Evolutionary conservation across 2,329 filamentous ascomycete species (phyloP).

Genomic region (Exserohilum turcica): DNA sequence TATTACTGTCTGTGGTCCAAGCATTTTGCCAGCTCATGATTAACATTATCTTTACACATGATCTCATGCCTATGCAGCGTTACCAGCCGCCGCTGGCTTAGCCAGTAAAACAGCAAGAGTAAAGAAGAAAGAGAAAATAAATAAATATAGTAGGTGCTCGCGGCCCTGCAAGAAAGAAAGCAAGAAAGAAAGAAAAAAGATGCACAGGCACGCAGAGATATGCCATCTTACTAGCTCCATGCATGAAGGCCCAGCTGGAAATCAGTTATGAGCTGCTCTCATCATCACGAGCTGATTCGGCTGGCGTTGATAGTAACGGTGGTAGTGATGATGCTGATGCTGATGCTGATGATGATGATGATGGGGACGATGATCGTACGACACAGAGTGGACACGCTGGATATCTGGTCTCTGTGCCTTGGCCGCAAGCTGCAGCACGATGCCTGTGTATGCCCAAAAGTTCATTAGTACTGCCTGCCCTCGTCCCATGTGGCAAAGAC

Average conservation of each 20-base stretch:
- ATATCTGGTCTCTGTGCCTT: constrained; percentile 10
- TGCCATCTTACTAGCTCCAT: too few relatives aligned
- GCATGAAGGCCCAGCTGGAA: too few relatives aligned
- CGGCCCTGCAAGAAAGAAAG: not conserved
- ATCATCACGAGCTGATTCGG: not conserved
- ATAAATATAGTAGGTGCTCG: not conserved
- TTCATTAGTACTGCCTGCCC: not conserved
- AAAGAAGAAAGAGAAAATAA: not conserved
- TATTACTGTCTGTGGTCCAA: not conserved
- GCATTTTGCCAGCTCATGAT: constrained; percentile 1
- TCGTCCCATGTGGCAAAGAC: not conserved
- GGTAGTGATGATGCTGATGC: not conserved
- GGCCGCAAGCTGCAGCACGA: constrained; percentile 2
- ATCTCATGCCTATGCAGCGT: not conserved
- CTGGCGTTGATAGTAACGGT: too few relatives aligned
- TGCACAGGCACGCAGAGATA: too few relatives aligned
- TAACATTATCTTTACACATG: constrained; percentile 1
- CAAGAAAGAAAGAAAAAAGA: too few relatives aligned
- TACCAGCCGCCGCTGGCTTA: not conserved
- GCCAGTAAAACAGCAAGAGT: not conserved
- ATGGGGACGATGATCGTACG: not conserved
- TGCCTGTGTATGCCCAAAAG: not conserved
- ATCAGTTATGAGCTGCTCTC: not conserved
- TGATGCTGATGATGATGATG: not conserved
- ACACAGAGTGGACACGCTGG: constrained; percentile 3